Percentiles rank a stretch among this genome's conserved stretches.
Evolutionary conservation across 345 rosid species (phyloP).

Genomic region (Gynandropsis gynandra): DNA sequence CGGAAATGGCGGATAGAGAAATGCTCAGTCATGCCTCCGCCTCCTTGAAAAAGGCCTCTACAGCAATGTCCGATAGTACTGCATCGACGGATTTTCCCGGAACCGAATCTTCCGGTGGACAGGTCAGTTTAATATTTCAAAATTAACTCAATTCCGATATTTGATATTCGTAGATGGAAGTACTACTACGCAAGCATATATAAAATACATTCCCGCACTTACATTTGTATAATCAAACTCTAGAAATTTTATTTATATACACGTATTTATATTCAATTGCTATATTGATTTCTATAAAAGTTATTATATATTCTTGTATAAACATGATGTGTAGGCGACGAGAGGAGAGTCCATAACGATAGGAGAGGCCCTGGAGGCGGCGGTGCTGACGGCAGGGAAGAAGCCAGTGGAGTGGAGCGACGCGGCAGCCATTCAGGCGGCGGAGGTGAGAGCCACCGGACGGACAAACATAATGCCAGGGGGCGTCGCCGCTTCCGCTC

Average conservation of each 20-base stretch:
- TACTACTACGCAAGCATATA: no score
- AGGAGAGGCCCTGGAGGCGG: conserved; percentile 73
- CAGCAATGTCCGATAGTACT: no score
- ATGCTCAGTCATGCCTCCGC: no score
- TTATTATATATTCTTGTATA: no score
- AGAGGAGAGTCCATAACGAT: conserved; percentile 36
- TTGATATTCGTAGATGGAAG: no score
- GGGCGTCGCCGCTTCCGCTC: conserved; percentile 68
- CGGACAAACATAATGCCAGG: conserved; percentile 52
- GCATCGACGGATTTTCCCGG: conserved; percentile 30
- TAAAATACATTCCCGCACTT: no score
- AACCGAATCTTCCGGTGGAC: conserved; percentile 14
- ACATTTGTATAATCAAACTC: conserved; percentile 5
- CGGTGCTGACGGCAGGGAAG: conserved; percentile 58
- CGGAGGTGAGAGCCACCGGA: conserved; percentile 81
- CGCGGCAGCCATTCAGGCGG: conserved; percentile 87
- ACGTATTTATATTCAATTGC: no score
- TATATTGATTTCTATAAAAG: no score
- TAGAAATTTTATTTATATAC: no score
- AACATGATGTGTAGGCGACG: no score
- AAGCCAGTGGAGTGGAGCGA: conserved; percentile 84
- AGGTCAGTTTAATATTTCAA: conserved; percentile 19
- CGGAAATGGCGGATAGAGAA: conserved; percentile 27
- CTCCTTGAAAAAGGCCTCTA: no score
- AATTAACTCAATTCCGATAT: no score